A percentile compares a stretch with the other conserved stretches of the same genome.
Conservation (phyloP, 1,284 basidiomycete genomes). For the Sporisorium reilianum region DNA sequence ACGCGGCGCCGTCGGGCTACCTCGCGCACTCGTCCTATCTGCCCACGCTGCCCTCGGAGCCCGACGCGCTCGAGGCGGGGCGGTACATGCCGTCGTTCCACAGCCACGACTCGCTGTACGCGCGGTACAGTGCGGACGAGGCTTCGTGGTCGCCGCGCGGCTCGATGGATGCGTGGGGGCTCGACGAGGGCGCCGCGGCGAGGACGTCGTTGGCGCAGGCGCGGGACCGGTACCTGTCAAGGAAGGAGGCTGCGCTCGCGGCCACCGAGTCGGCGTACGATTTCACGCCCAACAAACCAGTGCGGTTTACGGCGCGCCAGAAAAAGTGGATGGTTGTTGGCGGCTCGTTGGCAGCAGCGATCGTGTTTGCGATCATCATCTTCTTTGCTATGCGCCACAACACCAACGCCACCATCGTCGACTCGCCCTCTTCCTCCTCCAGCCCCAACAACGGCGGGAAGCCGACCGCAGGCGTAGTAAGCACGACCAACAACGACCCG, state of each 20-base stretch:
- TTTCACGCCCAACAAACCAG: conserved; percentile 13
- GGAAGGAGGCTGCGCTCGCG: conserved; percentile 41
- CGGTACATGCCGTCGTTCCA: conserved; percentile 34
- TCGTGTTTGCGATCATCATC: conserved; percentile 43
- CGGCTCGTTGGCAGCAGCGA: conserved; percentile 23
- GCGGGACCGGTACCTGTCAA: conserved; percentile 51
- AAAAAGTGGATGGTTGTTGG: conserved; percentile 32
- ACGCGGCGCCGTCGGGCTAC: conserved; percentile 27
- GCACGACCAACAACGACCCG: conserved; percentile 74
- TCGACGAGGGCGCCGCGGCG: conserved; percentile 22
- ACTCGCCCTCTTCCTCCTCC: not conserved
- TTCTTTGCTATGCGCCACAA: conserved; percentile 44
- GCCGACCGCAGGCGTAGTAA: conserved; percentile 30
- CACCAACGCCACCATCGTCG: conserved; percentile 32
- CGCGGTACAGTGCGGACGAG: conserved; percentile 3
- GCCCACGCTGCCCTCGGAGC: conserved; percentile 15
- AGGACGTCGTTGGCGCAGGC: conserved; percentile 33
- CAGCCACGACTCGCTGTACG: conserved; percentile 33
- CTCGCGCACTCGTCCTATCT: conserved; percentile 18
- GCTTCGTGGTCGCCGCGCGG: conserved; percentile 20
- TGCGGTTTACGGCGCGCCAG: conserved; percentile 26
- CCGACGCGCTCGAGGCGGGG: conserved; percentile 10
- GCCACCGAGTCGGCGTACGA: conserved; percentile 24
- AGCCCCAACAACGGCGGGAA: not conserved
- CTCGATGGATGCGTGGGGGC: conserved; percentile 35